Evolutionary conservation across 2,329 filamentous ascomycete genomes (phyloP).

Genomic region (Aspergillus tanneri): DNA sequence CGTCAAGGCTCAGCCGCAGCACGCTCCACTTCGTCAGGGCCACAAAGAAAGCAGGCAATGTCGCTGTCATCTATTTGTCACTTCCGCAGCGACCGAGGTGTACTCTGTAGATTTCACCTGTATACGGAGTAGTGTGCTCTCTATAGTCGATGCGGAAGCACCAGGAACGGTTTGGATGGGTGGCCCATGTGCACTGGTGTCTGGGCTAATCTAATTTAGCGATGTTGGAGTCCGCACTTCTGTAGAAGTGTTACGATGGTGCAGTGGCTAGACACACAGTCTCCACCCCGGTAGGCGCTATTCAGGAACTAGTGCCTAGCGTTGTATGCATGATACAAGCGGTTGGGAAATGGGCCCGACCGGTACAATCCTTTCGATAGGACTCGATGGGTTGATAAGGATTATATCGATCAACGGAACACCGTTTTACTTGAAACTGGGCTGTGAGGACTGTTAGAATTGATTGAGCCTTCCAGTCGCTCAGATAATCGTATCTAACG

Average conservation of each 20-base stretch:
- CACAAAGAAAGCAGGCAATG: background rate
- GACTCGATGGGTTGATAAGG: no score
- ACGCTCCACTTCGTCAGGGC: constrained; percentile 5
- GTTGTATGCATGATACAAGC: background rate
- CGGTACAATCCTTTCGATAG: background rate
- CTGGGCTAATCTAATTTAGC: background rate
- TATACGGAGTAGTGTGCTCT: background rate
- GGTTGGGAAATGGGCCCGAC: background rate
- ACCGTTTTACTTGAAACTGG: no score
- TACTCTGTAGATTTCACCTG: constrained; percentile 1
- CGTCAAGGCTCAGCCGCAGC: constrained; percentile 15
- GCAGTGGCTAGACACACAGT: background rate
- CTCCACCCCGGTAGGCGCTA: background rate
- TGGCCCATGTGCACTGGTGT: background rate
- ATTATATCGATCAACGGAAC: no score
- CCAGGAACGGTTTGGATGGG: constrained; percentile 10
- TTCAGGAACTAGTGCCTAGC: no score
- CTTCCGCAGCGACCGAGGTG: background rate
- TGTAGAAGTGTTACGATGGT: background rate
- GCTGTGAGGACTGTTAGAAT: no score
- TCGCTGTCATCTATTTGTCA: background rate
- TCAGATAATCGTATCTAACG: background rate
- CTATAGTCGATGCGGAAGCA: constrained; percentile 1
- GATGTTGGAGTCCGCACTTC: background rate
- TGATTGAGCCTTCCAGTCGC: background rate